Evolutionary conservation across 192 early-diverging fungal species (phyloP).

Genomic region (Rhizophlyctis rosea): DNA sequence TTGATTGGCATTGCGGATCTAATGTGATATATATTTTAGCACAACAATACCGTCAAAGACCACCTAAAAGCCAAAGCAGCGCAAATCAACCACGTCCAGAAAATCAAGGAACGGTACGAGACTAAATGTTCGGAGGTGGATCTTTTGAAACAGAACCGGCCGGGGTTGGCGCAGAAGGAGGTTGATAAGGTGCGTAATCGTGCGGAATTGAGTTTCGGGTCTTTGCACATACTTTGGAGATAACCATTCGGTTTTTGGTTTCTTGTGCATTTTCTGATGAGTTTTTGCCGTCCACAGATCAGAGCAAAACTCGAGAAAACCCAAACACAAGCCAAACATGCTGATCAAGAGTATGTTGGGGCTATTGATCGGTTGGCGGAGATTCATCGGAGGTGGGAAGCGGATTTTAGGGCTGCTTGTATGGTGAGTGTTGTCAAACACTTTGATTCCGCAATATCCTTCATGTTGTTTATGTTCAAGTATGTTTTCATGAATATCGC

Average conservation of each 20-base stretch:
- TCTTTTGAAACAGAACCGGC: constrained; percentile 20
- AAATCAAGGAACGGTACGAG: constrained; percentile 47
- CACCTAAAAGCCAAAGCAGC: constrained; percentile 43
- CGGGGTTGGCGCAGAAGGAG: constrained; percentile 33
- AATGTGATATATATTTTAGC: constrained; percentile 19
- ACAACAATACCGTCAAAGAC: constrained; percentile 44
- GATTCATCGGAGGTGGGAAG: constrained; percentile 44
- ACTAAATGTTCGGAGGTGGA: constrained; percentile 39
- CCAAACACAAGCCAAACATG: constrained; percentile 35
- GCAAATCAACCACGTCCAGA: constrained; percentile 35
- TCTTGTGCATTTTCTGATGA: too few relatives aligned
- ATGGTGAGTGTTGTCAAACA: constrained; percentile 17
- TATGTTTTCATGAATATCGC: not conserved
- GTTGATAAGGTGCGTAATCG: constrained; percentile 30
- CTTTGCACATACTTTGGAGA: not conserved
- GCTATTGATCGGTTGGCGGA: constrained; percentile 43
- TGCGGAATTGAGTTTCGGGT: not conserved
- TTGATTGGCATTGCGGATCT: not conserved
- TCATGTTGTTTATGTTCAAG: not conserved
- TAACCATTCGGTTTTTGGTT: too few relatives aligned
- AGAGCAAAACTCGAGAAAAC: constrained; percentile 35
- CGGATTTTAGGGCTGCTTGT: constrained; percentile 40
- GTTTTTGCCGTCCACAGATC: too few relatives aligned
- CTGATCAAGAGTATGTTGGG: constrained; percentile 46
- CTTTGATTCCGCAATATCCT: not conserved